These are phyloP conservation scores for Earliella scabrosa DNA, from an alignment of 1,284 basidiomycete species.

Conservation along the genomic window DNA sequence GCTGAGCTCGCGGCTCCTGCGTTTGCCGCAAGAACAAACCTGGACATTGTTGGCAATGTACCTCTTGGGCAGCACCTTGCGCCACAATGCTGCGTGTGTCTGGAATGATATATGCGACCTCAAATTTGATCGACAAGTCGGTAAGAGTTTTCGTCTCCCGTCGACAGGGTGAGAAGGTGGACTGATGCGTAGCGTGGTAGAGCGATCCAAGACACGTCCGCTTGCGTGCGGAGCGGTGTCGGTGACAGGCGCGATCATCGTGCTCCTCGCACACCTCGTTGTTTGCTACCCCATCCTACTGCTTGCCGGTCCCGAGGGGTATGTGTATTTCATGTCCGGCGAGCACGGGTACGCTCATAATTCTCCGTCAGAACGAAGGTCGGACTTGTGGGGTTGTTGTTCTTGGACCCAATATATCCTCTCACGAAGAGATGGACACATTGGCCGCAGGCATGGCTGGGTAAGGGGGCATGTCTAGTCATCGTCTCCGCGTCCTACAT, in stretches of 20 bases:
- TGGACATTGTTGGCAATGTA: background rate
- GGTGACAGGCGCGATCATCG: too few relatives aligned
- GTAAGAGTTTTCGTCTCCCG: slow-evolving; percentile 12
- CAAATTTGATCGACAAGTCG: slow-evolving; percentile 30
- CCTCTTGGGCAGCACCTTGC: slow-evolving; percentile 3
- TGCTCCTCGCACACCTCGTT: slow-evolving; percentile 41
- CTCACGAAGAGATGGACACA: slow-evolving; percentile 51
- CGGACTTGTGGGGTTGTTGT: slow-evolving; percentile 40
- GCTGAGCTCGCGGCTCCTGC: too few relatives aligned
- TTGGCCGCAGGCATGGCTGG: slow-evolving; percentile 62
- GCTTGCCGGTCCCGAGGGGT: slow-evolving; percentile 9
- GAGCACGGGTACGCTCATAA: background rate
- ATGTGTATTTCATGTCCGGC: background rate
- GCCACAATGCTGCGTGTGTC: slow-evolving; percentile 20
- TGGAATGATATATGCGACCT: slow-evolving; percentile 29
- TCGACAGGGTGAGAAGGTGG: slow-evolving; percentile 44
- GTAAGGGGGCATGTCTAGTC: slow-evolving; percentile 31
- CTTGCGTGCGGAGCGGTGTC: too few relatives aligned
- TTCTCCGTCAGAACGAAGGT: slow-evolving; percentile 38
- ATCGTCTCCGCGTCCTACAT: slow-evolving; percentile 21
- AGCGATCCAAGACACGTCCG: slow-evolving; percentile 42
- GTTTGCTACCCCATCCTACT: slow-evolving; percentile 35
- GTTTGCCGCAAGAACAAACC: too few relatives aligned
- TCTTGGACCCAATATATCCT: slow-evolving; percentile 45
- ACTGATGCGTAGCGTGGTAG: slow-evolving; percentile 45